Evolutionary conservation across 192 early-diverging fungal genomes (phyloP).

Genomic region (Linnemannia schmuckeri): DNA sequence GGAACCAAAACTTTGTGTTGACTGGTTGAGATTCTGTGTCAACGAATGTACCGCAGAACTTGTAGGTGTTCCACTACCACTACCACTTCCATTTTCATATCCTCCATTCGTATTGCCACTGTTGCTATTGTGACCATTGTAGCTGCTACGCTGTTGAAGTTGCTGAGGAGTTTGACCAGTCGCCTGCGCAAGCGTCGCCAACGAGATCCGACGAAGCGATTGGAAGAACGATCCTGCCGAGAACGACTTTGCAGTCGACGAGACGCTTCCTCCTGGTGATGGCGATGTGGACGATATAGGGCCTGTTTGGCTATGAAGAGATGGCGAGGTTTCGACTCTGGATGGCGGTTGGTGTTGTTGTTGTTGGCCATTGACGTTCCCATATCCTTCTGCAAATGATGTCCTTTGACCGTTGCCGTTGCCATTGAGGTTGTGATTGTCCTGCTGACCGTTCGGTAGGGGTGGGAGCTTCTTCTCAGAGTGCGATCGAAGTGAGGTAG

Average conservation of each 20-base stretch:
- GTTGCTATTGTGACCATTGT: background rate
- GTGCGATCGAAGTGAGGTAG: background rate
- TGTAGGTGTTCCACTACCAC: background rate
- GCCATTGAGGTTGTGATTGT: background rate
- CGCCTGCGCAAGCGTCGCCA: conserved; percentile 42
- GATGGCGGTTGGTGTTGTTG: background rate
- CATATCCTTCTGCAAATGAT: background rate
- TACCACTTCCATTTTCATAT: background rate
- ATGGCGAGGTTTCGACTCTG: background rate
- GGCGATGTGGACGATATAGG: conserved; percentile 4
- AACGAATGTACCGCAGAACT: background rate
- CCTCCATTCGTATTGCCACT: background rate
- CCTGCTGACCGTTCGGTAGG: background rate
- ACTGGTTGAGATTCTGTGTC: conserved; percentile 9
- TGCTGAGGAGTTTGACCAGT: background rate
- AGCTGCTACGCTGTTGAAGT: background rate
- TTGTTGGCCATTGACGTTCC: background rate
- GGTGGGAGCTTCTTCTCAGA: conserved; percentile 32
- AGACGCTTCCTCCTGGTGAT: background rate
- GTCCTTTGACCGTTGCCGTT: conserved; percentile 7
- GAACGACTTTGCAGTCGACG: conserved; percentile 28
- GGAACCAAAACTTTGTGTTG: conserved; percentile 2
- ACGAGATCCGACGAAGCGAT: conserved; percentile 52
- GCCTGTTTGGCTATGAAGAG: background rate
- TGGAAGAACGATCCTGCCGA: conserved; percentile 58